phyloP scores from a whole-genome alignment of 768 basidiomycete genomes.

The Lanmaoa pseudosensibilis region DNA sequence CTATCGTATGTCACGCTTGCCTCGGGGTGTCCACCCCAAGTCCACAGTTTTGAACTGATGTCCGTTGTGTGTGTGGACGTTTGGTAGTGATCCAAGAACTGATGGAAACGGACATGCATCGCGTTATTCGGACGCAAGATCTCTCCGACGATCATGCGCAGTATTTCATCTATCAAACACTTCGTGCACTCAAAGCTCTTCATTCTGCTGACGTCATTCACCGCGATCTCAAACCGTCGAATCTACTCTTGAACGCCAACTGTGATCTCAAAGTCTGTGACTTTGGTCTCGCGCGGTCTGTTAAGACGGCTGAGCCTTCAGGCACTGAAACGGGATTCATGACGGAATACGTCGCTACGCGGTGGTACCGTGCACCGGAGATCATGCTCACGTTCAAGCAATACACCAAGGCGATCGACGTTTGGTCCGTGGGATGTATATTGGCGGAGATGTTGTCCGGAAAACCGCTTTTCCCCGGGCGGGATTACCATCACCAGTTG shows the following conservation, averaged over 20 bases:
- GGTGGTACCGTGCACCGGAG: conserved; percentile 99
- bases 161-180: conserved; percentile 92
- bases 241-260: conserved; percentile 95
- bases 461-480: conserved; percentile 94
- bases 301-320: conserved; percentile 80
- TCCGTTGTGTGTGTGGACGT: neutral
- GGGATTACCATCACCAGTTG: conserved; percentile 95
- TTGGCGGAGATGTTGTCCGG: conserved; percentile 97
- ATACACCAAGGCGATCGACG: conserved; percentile 94
- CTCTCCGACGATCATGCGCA: conserved; percentile 94
- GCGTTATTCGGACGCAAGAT: conserved; percentile 93
- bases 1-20: conserved; percentile 50
- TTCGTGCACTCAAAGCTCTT: conserved; percentile 92
- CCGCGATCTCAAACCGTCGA: conserved; percentile 95
- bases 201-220: conserved; percentile 97
- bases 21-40: neutral
- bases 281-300: conserved; percentile 92
- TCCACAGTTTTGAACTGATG: conserved; percentile 1
- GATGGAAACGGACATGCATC: conserved; percentile 97
- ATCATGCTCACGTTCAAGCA: conserved; percentile 99
- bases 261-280: conserved; percentile 96
- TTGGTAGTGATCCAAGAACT: conserved; percentile 80
- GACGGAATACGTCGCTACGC: conserved; percentile 97
- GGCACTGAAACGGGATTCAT: conserved; percentile 87
- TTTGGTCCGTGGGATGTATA: conserved; percentile 87